Evolutionary conservation across 2,329 filamentous ascomycete genomes (phyloP).

Genomic region (Penicillium expansum): DNA sequence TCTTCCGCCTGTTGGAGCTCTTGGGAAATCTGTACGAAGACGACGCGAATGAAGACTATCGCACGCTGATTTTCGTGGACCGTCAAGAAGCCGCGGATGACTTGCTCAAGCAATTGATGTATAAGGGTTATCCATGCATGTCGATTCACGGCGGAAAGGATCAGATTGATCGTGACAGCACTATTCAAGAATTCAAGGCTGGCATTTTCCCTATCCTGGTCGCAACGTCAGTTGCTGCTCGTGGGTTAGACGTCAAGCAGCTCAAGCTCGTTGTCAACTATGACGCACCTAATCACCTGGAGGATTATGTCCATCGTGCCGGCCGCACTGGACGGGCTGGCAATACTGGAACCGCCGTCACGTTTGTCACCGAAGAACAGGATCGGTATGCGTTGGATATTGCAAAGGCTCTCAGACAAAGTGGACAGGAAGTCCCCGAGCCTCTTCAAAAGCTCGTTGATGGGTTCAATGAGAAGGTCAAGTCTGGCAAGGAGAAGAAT

Average conservation of each 20-base stretch:
- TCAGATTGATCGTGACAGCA: constrained; percentile 87
- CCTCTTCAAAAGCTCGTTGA: constrained; percentile 59
- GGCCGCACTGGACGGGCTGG: constrained; percentile 92
- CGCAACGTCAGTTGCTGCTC: constrained; percentile 91
- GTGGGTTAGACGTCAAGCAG: constrained; percentile 93
- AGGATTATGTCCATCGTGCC: constrained; percentile 94
- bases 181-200: constrained; percentile 89
- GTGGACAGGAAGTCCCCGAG: constrained; percentile 77
- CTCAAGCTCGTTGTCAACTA: constrained; percentile 95
- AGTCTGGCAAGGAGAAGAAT: constrained; percentile 85
- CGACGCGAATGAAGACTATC: constrained; percentile 80
- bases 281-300: constrained; percentile 87
- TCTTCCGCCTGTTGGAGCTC: constrained; percentile 77
- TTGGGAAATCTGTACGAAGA: constrained; percentile 75
- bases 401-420: constrained; percentile 87
- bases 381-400: constrained; percentile 88
- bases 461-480: constrained; percentile 83
- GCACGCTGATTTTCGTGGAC: constrained; percentile 87
- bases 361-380: constrained; percentile 87
- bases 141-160: constrained; percentile 94
- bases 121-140: constrained; percentile 85
- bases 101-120: constrained; percentile 71
- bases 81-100: constrained; percentile 86
- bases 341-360: constrained; percentile 91
- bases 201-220: constrained; percentile 86